A percentile compares a stretch with the other conserved stretches of the same genome.
Evolutionary conservation across 1,284 basidiomycete species (phyloP).

Genomic region (Phellopilus nigrolimitatus): DNA sequence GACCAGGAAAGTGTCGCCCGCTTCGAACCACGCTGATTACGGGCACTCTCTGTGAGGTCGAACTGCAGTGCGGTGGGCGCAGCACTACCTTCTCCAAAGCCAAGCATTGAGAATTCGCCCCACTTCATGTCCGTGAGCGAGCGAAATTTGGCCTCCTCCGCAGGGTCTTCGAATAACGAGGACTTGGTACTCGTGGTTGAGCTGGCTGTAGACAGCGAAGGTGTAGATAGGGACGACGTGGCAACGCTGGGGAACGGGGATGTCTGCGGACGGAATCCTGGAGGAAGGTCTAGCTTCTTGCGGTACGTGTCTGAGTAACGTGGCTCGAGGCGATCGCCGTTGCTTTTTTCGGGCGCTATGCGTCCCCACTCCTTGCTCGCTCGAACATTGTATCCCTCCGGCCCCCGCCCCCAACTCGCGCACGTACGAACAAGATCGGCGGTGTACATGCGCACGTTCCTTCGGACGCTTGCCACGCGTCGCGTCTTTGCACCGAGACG

Average conservation of each 20-base stretch:
- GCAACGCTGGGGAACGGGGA: constrained; percentile 20
- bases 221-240: constrained; percentile 25
- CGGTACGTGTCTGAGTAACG: constrained; percentile 67
- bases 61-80: constrained; percentile 75
- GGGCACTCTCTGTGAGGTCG: constrained; percentile 81
- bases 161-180: constrained; percentile 31
- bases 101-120: constrained; percentile 81
- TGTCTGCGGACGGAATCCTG: constrained; percentile 52
- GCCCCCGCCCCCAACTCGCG: constrained; percentile 59
- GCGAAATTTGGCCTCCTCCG: constrained; percentile 64
- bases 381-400: constrained; percentile 25
- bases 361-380: constrained; percentile 66
- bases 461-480: constrained; percentile 64
- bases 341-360: constrained; percentile 52
- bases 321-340: constrained; percentile 31
- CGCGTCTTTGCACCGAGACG: constrained; percentile 70
- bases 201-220: constrained; percentile 27
- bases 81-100: constrained; percentile 55
- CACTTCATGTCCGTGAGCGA: constrained; percentile 81
- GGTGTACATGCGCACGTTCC: constrained; percentile 80
- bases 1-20: constrained; percentile 81
- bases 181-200: constrained; percentile 28
- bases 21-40: constrained; percentile 69
- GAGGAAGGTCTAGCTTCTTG: constrained; percentile 64
- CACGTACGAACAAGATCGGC: constrained; percentile 72